phyloP scores from a whole-genome alignment of 2,329 filamentous ascomycete species.

The Microdochium paspali region DNA sequence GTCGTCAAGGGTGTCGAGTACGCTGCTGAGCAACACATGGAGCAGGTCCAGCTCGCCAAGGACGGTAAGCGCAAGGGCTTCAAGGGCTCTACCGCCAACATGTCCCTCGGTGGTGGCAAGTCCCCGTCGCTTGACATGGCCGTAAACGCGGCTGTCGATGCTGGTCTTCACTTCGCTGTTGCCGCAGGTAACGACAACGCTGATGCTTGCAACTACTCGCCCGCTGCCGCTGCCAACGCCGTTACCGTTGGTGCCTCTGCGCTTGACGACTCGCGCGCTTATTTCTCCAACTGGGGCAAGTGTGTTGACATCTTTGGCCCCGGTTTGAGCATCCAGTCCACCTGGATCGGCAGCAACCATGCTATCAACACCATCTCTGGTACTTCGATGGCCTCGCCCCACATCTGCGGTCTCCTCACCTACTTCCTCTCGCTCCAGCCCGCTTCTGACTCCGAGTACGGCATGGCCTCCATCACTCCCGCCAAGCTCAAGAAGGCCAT shows the following conservation, averaged over 20 bases:
- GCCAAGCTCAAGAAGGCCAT: conserved; percentile 89
- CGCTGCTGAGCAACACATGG: conserved; percentile 70
- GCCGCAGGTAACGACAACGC: conserved; percentile 98
- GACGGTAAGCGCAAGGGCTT: conserved; percentile 87
- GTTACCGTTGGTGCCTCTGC: conserved; percentile 95
- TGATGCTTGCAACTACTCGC: conserved; percentile 98
- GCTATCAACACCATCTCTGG: conserved; percentile 98
- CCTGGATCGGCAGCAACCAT: conserved; percentile 95
- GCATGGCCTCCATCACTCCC: conserved; percentile 81
- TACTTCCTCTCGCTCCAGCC: conserved; percentile 98
- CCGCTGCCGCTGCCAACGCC: conserved; percentile 82
- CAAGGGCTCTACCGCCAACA: conserved; percentile 99
- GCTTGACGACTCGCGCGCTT: conserved; percentile 88
- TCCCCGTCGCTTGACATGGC: conserved; percentile 82
- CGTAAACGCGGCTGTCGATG: conserved; percentile 86
- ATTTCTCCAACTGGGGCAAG: conserved; percentile 99
- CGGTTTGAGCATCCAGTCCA: conserved; percentile 92
- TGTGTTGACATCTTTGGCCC: conserved; percentile 99
- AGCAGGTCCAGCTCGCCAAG: conserved; percentile 72
- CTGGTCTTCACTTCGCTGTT: conserved; percentile 94
- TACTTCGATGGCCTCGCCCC: conserved; percentile 98
- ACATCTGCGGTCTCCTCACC: conserved; percentile 91
- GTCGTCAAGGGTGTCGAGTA: conserved; percentile 98
- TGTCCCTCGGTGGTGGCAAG: conserved; percentile 98
- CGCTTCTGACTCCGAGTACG: conserved; percentile 78